Evolutionary conservation across 768 basidiomycete species (phyloP).

Genomic region (Suillus spraguei): DNA sequence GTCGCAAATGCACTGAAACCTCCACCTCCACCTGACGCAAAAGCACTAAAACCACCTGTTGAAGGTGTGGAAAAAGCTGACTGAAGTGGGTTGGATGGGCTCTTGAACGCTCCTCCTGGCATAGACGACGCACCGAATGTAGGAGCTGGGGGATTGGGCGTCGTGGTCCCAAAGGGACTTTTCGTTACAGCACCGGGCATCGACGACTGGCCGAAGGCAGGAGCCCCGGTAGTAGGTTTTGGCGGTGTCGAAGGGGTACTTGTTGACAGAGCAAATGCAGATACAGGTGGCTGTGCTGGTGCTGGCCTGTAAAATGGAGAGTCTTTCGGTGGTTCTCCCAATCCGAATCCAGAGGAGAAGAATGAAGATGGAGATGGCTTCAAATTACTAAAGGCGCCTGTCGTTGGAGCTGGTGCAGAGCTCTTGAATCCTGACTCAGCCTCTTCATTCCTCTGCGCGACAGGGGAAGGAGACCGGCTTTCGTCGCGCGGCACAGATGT

Average conservation of each 20-base stretch:
- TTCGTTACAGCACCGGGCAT: slow-evolving; percentile 27
- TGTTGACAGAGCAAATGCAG: slow-evolving; percentile 39
- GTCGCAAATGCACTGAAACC: slow-evolving; percentile 59
- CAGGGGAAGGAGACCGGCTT: slow-evolving; percentile 34
- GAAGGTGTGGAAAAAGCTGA: slow-evolving; percentile 18
- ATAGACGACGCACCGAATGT: slow-evolving; percentile 42
- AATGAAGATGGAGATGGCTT: slow-evolving; percentile 37
- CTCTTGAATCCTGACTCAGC: slow-evolving; percentile 20
- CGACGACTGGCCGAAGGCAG: slow-evolving; percentile 45
- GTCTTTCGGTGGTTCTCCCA: slow-evolving; percentile 37
- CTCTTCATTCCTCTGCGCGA: slow-evolving; percentile 8
- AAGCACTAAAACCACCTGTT: slow-evolving; percentile 30
- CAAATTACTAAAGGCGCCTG: slow-evolving; percentile 44
- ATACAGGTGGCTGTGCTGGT: slow-evolving; percentile 35
- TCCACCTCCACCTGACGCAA: slow-evolving; percentile 32
- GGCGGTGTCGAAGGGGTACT: slow-evolving; percentile 25
- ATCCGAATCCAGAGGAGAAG: slow-evolving; percentile 35
- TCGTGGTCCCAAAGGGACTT: slow-evolving; percentile 21
- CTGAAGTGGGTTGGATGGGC: slow-evolving; percentile 17
- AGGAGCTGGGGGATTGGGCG: slow-evolving; percentile 26
- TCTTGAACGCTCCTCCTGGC: slow-evolving; percentile 25
- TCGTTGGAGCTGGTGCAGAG: slow-evolving; percentile 27
- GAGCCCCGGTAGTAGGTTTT: slow-evolving; percentile 24
- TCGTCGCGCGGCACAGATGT: slow-evolving; percentile 19
- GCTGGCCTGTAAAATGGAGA: slow-evolving; percentile 58